Evolutionary conservation across 1,139 yeast species (phyloP).

Genomic region (Kodamaea anthophila): DNA sequence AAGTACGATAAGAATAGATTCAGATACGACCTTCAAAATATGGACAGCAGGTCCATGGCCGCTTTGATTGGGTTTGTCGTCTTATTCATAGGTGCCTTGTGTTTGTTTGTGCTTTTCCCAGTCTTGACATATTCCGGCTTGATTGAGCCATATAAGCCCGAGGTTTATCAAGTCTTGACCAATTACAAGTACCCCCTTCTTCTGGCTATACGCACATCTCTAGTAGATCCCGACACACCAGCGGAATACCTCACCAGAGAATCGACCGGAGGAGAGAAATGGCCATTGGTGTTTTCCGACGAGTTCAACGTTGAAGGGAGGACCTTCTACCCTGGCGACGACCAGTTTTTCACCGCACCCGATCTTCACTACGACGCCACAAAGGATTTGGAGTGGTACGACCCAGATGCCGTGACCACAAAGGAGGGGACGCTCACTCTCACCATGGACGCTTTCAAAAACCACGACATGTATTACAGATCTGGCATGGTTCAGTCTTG

Average conservation of each 20-base stretch:
- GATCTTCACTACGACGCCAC: slow-evolving; percentile 26
- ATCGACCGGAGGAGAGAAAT: slow-evolving; percentile 14
- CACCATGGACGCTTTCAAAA: slow-evolving; percentile 24
- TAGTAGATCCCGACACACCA: slow-evolving; percentile 26
- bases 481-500: slow-evolving; percentile 28
- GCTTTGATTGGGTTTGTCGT: slow-evolving; percentile 18
- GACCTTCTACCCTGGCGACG: slow-evolving; percentile 27
- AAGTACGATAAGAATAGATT: slow-evolving; percentile 23
- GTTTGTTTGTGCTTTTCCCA: slow-evolving; percentile 19
- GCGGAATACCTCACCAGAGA: slow-evolving; percentile 11
- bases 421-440: slow-evolving; percentile 21
- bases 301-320: slow-evolving; percentile 26
- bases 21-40: slow-evolving; percentile 17
- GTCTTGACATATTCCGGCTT: slow-evolving; percentile 21
- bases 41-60: slow-evolving; percentile 18
- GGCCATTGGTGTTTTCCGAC: slow-evolving; percentile 24
- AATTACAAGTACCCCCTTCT: slow-evolving; percentile 18
- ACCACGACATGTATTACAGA: slow-evolving; percentile 23
- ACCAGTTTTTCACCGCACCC: slow-evolving; percentile 24
- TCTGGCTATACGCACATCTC: slow-evolving; percentile 18
- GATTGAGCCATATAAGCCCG: slow-evolving; percentile 10
- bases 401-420: slow-evolving; percentile 27
- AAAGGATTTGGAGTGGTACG: slow-evolving; percentile 28
- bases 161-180: slow-evolving; percentile 18
- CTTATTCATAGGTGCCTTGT: slow-evolving; percentile 14